A percentile compares a stretch with the other conserved stretches of the same genome.
Evolutionary conservation across 2,329 filamentous ascomycete genomes (phyloP).

Genomic region (Colletotrichum destructivum): DNA sequence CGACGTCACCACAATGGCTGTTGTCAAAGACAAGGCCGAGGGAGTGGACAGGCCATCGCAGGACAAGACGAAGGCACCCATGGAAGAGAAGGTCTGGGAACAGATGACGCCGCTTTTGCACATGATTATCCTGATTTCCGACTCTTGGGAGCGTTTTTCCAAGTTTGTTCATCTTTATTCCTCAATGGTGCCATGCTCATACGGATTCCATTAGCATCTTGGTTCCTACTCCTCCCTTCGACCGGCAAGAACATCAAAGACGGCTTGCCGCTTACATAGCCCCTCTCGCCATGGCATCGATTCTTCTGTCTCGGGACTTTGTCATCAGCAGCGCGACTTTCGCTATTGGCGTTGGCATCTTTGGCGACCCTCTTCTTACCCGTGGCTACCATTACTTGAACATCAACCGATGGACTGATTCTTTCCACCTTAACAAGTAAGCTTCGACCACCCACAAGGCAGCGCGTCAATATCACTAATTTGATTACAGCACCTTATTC

Average conservation of each 20-base stretch:
- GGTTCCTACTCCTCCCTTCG: constrained; percentile 45
- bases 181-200: background rate
- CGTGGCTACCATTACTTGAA: constrained; percentile 51
- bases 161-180: constrained; percentile 42
- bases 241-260: background rate
- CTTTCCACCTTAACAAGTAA: constrained; percentile 25
- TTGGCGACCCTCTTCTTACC: constrained; percentile 73
- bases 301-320: constrained; percentile 59
- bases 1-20: constrained; percentile 28
- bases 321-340: constrained; percentile 71
- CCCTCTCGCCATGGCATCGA: background rate
- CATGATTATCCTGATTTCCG: constrained; percentile 43
- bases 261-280: constrained; percentile 1
- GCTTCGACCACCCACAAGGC: background rate
- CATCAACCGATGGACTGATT: background rate
- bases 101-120: constrained; percentile 41
- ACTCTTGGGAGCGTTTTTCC: constrained; percentile 46
- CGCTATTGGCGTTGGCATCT: constrained; percentile 73
- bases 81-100: constrained; percentile 32
- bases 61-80: constrained; percentile 38
- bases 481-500: constrained; percentile 69
- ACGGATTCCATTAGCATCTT: constrained; percentile 17
- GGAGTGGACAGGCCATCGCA: constrained; percentile 35
- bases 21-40: constrained; percentile 36
- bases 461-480: background rate